Base-by-base conservation (phyloP, 148 eudicot genomes). In the Pouteria glomerata region DNA sequence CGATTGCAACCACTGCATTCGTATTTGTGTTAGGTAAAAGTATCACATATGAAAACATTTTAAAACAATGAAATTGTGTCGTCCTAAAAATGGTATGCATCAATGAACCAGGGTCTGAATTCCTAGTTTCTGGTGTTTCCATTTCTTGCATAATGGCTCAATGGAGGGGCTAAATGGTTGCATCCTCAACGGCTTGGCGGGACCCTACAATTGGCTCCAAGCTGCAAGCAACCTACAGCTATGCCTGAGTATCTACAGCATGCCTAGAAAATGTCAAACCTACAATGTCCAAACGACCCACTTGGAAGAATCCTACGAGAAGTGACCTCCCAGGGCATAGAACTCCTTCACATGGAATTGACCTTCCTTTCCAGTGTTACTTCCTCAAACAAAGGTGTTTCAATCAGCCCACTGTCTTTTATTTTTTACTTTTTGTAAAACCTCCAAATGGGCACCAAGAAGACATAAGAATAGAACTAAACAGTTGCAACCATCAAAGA, bases 1-100 rank as follows among this genome's bases (percentile, higher is more conserved):
- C n/a, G 76, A 58, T 68, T 81, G 86, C 55, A 83, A 81, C 85
- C 86, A 83, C 89, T 83, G 86, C 78, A 67, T 47, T 70, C 41
- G 33, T 57, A 23, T 3, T 52, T n/a, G 50, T 15, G 59, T 74
- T 62, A 47, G 62, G 13, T 15, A 63, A 71, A 48, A 48, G 4
- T 35, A 57, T 34, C 55, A 30, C 39, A 7, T 50, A 15, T 29
- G 34, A 44, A 56, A 66, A 11, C 12, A 42, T 30, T 18, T 30
- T 59, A 24, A 30, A 18, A 56, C 30, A 24, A 57, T 13, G 5
- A 45, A 45, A 29, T 30, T 3, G 45, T 12, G 30, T n/a, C n/a
- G 52, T 61, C 33, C 27, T 0, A 70, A 57, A 65, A 41, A 70
- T 57, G n/a, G 30, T 8, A 57, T 44, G 63, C 53, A 15, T 42